Evolutionary conservation across 2,329 filamentous ascomycete genomes (phyloP), one percentile per base, ranked within the genome.

Genomic region (Colletotrichum lupini): DNA sequence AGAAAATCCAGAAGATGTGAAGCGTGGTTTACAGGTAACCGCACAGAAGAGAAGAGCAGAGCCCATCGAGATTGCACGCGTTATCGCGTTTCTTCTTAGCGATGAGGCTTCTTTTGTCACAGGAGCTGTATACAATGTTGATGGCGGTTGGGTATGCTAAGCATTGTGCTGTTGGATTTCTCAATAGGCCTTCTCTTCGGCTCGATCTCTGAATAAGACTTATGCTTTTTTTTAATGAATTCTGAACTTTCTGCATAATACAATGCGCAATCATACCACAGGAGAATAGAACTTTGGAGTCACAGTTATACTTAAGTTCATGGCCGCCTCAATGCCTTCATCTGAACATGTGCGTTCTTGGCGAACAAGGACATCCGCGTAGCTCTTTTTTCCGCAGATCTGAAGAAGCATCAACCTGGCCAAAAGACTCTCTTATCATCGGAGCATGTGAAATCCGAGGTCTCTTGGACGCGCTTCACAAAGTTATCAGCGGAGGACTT

Each of bases 81-180:
- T 80, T 16, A 77, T 80, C 72, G 78, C 77, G 0, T 80, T 80
- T 65, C 60, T 81, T 2, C 61, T 81, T 8, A 78, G 79, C n/a
- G 76, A 77, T 7, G 79, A 79, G 11, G 71, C 78, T 0, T 77
- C 76, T 14, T 81, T 79, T 46, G 77, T 81, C 9, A 77, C 78
- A 0, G 79, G 79, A 0, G 76, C 74, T 0, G 64, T 75, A 2
- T 69, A 78, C 6, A 76, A 75, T 22, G 66, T 80, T 4, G 78
- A 80, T 60, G 79, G 79, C 2, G 79, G 78, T 2, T 80, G 78
- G 76, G 42, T 49, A n/a, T 49, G 42, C 19, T 49, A 22, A 22
- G 19, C 4, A 22, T 11, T 9, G 42, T 49, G 7, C 42, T 49
- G 42, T 49, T 19, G 3, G 19, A 49, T 6, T 5, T 11, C 0